phyloP scores from a whole-genome alignment of 371 early-diverging fungal genomes.

The Actinomucor elegans region DNA sequence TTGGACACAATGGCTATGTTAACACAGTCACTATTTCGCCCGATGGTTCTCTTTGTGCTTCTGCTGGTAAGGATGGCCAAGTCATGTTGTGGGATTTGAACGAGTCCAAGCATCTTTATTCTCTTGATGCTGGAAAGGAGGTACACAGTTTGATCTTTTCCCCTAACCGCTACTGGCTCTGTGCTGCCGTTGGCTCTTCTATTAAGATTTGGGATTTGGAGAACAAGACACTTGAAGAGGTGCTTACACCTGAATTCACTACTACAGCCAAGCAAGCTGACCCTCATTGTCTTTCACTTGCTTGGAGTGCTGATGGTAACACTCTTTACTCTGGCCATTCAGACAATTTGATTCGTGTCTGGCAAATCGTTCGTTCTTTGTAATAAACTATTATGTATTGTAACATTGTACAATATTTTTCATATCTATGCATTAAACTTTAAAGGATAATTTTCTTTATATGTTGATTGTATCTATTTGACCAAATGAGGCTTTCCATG shows the following conservation, averaged over 20 bases:
- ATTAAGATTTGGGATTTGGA: conserved; percentile 99
- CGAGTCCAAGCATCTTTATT: conserved; percentile 98
- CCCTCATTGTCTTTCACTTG: conserved; percentile 85
- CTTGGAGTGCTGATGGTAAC: conserved; percentile 96
- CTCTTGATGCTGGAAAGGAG: conserved; percentile 88
- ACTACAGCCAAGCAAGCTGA: conserved; percentile 69
- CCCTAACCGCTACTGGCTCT: conserved; percentile 99
- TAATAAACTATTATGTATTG: conserved; percentile 12
- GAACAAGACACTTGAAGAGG: conserved; percentile 91
- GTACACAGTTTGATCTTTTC: conserved; percentile 96
- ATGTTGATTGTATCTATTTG: no score
- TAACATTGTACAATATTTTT: no score
- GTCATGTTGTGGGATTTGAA: conserved; percentile 98
- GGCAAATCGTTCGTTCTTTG: conserved; percentile 70
- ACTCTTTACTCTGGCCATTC: conserved; percentile 97
- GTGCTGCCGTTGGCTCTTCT: conserved; percentile 91
- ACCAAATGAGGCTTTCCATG: no score
- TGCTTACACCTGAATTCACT: conserved; percentile 84
- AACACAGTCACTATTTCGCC: conserved; percentile 96
- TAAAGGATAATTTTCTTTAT: no score
- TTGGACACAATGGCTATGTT: conserved; percentile 95
- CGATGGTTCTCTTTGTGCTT: conserved; percentile 98
- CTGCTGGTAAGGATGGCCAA: conserved; percentile 97
- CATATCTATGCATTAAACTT: no score
- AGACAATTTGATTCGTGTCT: conserved; percentile 91